Base-by-base conservation (phyloP, 148 eudicot species). In the Spergularia marina region DNA sequence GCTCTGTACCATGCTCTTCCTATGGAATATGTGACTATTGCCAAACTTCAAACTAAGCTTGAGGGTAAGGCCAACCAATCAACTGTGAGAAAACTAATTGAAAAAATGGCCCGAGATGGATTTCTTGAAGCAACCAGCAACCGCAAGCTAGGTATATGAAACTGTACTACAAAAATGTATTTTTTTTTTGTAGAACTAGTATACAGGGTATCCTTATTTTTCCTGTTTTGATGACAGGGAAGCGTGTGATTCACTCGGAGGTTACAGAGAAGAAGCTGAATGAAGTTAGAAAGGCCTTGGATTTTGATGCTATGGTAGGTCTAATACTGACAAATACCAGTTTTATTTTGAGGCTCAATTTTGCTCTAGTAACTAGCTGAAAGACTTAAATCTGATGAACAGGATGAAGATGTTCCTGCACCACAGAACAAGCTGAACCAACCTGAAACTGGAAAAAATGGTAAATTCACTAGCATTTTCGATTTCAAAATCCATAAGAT, bases 1-100 rank as follows among this genome's bases (percentile, higher is more conserved):
- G 98, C 98, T 71, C 75, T 95, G 71, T 95, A 86, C 77, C 88
- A 87, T 79, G 88, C 96, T 82, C 98, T 95, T 74, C 92, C 94
- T 13, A 78, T 95, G 96, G 86, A 90, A 34, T 92, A 92, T 66
- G 75, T 95, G 30, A 76, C 91, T 12, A 82, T 87, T 58, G 54
- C 91, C 66, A 95, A 92, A 79, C 98, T 95, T 83, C 92, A 92
- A 56, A 85, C 71, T 77, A 87, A 89, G 82, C 96, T 95, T 41
- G 91, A 89, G 10, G 97, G 92, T 54, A 83, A 92, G 83, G 87
- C 89, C 68, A 92, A 74, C 83, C 90, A 77, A 73, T 74, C 72
- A 58, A 84, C 92, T 17, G 90, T 83, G 40, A 87, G 88, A 80
- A 95, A 88, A 85, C 84, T 95, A 63, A 81, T 95, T 12, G 92